Base-by-base conservation (phyloP, 1,284 basidiomycete genomes). In the Ceratobasidium theobromae region DNA sequence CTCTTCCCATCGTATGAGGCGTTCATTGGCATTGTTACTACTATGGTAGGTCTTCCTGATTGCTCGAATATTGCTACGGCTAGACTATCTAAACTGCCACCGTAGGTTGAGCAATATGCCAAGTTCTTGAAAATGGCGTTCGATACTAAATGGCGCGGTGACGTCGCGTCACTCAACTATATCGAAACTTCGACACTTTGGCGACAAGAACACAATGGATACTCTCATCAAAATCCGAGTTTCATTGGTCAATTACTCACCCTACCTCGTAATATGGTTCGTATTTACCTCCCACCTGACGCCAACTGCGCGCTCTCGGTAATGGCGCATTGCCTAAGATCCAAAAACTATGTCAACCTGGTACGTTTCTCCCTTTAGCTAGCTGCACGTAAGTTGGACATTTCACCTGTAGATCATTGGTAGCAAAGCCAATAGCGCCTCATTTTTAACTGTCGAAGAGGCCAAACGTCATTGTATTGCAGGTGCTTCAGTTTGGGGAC, bases 1-100 rank as follows among this genome's bases (percentile, higher is more conserved):
- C 79, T 95, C 28, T 93, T 95, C 84, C 91, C 92, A 1, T 88
- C 85, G 49, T 95, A 95, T 76, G 93, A 96, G 76, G 88, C 90
- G 0, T 94, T 91, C 80, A 77, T 93, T 51, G 88, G 88, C 53
- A 79, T 79, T 66, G 76, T 79, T 18, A 74, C 75, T 18, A 77
- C 78, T 18, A 79, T 80, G 78, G 74, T 77, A 30, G 73, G 33
- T 54, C 14, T n/a, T 60, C 33, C 11, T 71, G 45, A 14, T 72
- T 72, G 88, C 6, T 82, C 86, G 65, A 88, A 86, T n/a, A 88
- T 88, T 86, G 85, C 18, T 33, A 48, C 46, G 16, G 18, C 62
- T 57, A 23, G 40, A 25, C 18, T 30, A 14, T 21, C 21, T 86
- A 82, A 9, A 5, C 35, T 32, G 49, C 41, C 32, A 4, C 16